Conservation (phyloP, 305 asterid genomes). For the Fraxinus angustifolia region DNA sequence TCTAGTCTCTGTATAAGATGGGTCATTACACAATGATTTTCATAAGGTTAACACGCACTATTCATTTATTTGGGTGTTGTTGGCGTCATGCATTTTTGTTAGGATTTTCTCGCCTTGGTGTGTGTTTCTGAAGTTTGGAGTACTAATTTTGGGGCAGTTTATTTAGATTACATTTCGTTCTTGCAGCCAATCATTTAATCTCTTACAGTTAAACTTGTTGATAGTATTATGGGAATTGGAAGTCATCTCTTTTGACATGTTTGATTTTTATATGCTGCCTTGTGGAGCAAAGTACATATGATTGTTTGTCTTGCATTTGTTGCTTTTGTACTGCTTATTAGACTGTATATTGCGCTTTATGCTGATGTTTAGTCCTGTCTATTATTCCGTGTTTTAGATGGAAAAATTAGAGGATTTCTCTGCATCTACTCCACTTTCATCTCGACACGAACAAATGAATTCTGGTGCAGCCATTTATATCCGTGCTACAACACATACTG, state of each 20-base stretch:
- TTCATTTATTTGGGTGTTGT: background rate
- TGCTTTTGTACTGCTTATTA: slow-evolving; percentile 10
- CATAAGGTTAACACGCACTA: background rate
- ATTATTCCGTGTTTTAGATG: slow-evolving; percentile 48
- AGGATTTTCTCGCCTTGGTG: background rate
- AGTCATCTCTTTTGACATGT: background rate
- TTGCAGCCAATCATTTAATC: background rate
- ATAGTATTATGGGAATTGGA: background rate
- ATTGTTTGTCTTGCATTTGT: background rate
- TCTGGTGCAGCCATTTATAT: slow-evolving; percentile 48
- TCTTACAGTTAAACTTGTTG: background rate
- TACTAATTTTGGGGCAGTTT: background rate
- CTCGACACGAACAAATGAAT: slow-evolving; percentile 44
- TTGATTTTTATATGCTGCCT: background rate
- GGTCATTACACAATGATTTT: background rate
- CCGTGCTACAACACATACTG: slow-evolving; percentile 39
- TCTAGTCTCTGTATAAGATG: slow-evolving; percentile 4
- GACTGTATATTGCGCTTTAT: background rate
- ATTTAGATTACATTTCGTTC: background rate
- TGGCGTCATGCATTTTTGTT: background rate
- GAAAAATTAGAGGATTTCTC: slow-evolving; percentile 61
- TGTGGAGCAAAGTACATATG: background rate
- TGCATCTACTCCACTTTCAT: slow-evolving; percentile 45
- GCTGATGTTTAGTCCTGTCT: slow-evolving; percentile 7
- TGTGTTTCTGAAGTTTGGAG: background rate